A percentile compares a stretch with the other conserved stretches of the same genome.
Evolutionary conservation across 2,329 filamentous ascomycete species (phyloP).

Genomic region (Achaetomium macrosporum): DNA sequence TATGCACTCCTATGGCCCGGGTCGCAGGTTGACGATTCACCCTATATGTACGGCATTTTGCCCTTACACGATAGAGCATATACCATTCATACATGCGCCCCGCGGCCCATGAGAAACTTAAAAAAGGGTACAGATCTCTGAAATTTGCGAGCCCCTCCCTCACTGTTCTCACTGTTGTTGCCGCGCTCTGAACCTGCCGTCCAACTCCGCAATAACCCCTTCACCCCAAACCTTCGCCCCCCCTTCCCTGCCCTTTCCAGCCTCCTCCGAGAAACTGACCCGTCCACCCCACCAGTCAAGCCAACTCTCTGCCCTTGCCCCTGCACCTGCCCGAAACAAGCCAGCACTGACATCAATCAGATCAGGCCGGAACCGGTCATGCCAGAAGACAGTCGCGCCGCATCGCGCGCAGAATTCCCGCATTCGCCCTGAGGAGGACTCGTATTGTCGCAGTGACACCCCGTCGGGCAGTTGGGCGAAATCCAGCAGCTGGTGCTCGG

Average conservation of each 20-base stretch:
- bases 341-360: conserved; percentile 61
- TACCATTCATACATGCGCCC: not conserved
- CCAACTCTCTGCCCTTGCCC: conserved; percentile 52
- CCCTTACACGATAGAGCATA: not conserved
- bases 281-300: conserved; percentile 55
- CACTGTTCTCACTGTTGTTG: not conserved
- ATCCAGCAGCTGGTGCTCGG: conserved; percentile 24
- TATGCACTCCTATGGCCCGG: not conserved
- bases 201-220: conserved; percentile 24
- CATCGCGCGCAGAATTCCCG: conserved; percentile 59
- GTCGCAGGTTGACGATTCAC: not conserved
- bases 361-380: conserved; percentile 44
- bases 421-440: conserved; percentile 46
- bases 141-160: not conserved
- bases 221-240: conserved; percentile 25
- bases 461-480: conserved; percentile 34
- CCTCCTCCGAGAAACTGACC: conserved; percentile 56
- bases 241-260: conserved; percentile 29
- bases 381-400: conserved; percentile 61
- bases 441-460: conserved; percentile 43
- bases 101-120: not conserved
- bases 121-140: not conserved
- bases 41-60: not conserved
- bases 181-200: not conserved
- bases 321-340: conserved; percentile 44